Evolutionary conservation across 2,329 filamentous ascomycete genomes (phyloP), one percentile per base, ranked within the genome.

Genomic region (Fusarium sp.): DNA sequence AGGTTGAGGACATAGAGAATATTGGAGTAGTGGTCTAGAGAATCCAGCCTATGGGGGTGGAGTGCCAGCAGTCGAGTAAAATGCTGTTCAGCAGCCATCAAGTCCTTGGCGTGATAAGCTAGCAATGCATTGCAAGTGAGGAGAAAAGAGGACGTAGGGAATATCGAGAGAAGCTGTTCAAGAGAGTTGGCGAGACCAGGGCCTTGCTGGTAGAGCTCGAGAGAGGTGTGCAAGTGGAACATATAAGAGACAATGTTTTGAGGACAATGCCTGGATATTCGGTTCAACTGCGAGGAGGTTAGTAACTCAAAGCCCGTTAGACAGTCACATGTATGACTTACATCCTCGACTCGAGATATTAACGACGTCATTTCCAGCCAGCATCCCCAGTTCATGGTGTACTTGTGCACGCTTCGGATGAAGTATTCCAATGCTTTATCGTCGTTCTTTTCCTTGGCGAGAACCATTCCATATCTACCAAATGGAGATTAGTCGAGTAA

Each of bases 331-430:
- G 38, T 59, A 45, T 14, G 66, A 83, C 89, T 81, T 81, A 96
- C 91, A 80, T 97, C 93, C 79, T 98, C 94, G 11, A 92, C 87
- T 34, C 92, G 90, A 38, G 89, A 89, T 64, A 97, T 88, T 27
- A 98, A 85, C 42, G 90, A 90, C 6, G 92, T 93, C 79, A 99
- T 88, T 81, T 99, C 96, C 63, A 96, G 87, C 96, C 96, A 99
- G 67, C 94, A 95, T 10, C 94, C 94, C 96, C 96, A 99, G 77
- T 98, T 97, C 88, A 95, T 97, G 2, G 94, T 93, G 75, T 94
- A 97, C 43, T 94, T 83, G 78, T 97, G 92, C 12, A 98, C 93
- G 77, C 95, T 97, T 69, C 90, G 88, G 54, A 98, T 85, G n/a
- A 99, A 86, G 87, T 92, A 97, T 69, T 92, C 89, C 80, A 95